Conservation (phyloP, 768 basidiomycete genomes). For the Symmetrospora coprosmae region DNA sequence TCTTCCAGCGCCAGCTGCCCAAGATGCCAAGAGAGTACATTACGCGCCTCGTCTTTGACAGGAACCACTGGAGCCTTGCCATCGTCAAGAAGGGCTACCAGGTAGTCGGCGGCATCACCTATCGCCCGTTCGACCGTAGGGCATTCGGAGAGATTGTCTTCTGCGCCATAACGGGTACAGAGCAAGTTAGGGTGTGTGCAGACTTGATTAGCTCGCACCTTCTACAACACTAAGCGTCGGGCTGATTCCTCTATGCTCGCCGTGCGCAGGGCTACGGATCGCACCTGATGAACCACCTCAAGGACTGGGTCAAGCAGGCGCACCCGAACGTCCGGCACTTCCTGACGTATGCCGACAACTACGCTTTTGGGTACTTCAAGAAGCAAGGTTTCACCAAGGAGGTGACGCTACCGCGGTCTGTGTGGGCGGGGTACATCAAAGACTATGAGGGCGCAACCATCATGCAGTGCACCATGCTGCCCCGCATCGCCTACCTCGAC, state of each 20-base stretch:
- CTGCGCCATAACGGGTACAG: constrained; percentile 88
- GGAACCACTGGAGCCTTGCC: constrained; percentile 79
- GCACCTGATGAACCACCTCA: constrained; percentile 20
- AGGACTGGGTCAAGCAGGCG: constrained; percentile 68
- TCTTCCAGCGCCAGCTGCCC: constrained; percentile 91
- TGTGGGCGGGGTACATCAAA: constrained; percentile 99
- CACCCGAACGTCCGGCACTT: constrained; percentile 40
- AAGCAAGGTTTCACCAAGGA: constrained; percentile 99
- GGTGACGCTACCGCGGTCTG: constrained; percentile 71
- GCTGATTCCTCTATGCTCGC: no score
- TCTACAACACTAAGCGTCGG: not conserved
- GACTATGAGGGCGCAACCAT: constrained; percentile 98
- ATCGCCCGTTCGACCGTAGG: constrained; percentile 83
- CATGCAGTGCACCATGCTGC: constrained; percentile 96
- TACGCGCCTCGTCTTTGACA: constrained; percentile 81
- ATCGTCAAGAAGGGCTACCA: constrained; percentile 90
- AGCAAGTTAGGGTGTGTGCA: constrained; percentile 76
- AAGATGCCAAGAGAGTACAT: constrained; percentile 99
- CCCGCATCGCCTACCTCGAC: constrained; percentile 73
- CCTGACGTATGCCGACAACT: constrained; percentile 96
- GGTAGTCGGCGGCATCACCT: constrained; percentile 95
- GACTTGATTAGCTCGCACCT: not conserved
- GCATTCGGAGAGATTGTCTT: constrained; percentile 97
- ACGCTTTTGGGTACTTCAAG: constrained; percentile 96
- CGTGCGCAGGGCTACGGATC: constrained; percentile 74